Percentiles rank a stretch among this genome's conserved stretches.
phyloP scores from a whole-genome alignment of 1,139 yeast genomes.

The Geotrichum cucujoidarum region DNA sequence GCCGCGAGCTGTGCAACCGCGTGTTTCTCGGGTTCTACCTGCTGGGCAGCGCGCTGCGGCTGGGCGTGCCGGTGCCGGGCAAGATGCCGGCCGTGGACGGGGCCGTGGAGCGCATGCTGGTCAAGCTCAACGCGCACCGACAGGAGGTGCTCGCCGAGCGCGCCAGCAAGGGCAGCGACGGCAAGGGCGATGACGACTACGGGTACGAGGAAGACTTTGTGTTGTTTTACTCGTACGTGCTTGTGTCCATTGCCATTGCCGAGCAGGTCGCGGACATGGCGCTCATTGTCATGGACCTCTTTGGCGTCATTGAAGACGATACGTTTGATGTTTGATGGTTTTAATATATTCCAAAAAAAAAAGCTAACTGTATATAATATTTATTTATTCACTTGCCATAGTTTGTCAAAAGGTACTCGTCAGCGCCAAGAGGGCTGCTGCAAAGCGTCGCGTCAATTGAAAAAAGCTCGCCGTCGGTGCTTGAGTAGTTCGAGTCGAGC shows the following conservation, averaged over 20 bases:
- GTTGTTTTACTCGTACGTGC: constrained; percentile 64
- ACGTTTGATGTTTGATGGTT: constrained; percentile 34
- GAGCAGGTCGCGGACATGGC: constrained; percentile 60
- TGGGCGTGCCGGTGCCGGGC: constrained; percentile 72
- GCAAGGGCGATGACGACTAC: constrained; percentile 7
- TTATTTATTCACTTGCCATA: too few species aligned
- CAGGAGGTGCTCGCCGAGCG: neutral
- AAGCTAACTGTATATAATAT: neutral
- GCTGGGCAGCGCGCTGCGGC: constrained; percentile 68
- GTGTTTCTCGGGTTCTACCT: constrained; percentile 70
- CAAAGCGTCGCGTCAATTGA: too few species aligned
- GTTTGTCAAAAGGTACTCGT: too few species aligned
- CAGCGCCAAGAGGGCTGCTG: too few species aligned
- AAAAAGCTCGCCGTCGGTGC: too few species aligned
- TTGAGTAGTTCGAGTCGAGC: too few species aligned
- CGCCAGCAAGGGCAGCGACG: too few species aligned
- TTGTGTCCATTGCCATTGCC: constrained; percentile 64
- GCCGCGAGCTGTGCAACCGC: constrained; percentile 65
- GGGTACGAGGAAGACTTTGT: constrained; percentile 61
- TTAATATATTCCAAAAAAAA: neutral
- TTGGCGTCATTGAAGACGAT: constrained; percentile 61
- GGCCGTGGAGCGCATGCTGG: constrained; percentile 65
- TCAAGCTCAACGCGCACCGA: constrained; percentile 45
- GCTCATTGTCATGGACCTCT: constrained; percentile 49
- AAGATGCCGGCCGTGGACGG: constrained; percentile 75